Base-by-base conservation (phyloP, 768 basidiomycete species). In the Mycena epipterygia region DNA sequence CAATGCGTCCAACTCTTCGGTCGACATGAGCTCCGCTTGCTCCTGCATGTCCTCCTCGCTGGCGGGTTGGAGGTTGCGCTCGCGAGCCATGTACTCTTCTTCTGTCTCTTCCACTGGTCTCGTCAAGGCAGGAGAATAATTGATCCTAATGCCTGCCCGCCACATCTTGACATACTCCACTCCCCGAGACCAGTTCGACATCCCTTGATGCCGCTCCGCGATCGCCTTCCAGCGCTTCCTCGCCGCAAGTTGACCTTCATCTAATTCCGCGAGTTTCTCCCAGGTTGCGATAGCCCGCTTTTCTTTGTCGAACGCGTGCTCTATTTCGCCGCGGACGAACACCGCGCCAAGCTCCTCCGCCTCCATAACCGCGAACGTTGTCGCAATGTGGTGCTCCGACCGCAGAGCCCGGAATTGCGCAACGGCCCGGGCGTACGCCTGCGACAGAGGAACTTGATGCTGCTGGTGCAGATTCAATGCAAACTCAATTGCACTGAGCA, bases 361-460 rank as follows among this genome's bases (percentile, higher is more conserved):
- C 81, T 99, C 96, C 75, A 91, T 83, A 21, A 86, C 88, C 23
- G 97, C 97, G 60, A 95, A 89, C 4, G 86, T 84, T 42, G 89
- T 90, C 2, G 94, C 88, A 56, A 95, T 87, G 75, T 95, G 89
- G 75, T 93, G 91, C 80, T 95, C 93, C 39, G 95, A 91, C 42
- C 96, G 91, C 44, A 99, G 87, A 19, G 95, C 85, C 52, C 95
- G 93, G 82, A 96, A 99, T 80, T 99, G 95, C 7, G 90, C 86
- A 13, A 96, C 86, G 32, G 95, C 92, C 14, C 85, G 82, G 2
- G 87, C 86, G 79, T 99, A 99, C 16, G 98, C 97, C 52, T 90
- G 81, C 5, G 93, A 90, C 32, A 98, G 84, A 0, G 94, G 85
- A 35, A 90, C 63, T 9, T 78, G 68, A 77, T 95, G 93, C 67